Base-by-base conservation (phyloP, 2,329 filamentous ascomycete genomes). In the Scedosporium boydii region DNA sequence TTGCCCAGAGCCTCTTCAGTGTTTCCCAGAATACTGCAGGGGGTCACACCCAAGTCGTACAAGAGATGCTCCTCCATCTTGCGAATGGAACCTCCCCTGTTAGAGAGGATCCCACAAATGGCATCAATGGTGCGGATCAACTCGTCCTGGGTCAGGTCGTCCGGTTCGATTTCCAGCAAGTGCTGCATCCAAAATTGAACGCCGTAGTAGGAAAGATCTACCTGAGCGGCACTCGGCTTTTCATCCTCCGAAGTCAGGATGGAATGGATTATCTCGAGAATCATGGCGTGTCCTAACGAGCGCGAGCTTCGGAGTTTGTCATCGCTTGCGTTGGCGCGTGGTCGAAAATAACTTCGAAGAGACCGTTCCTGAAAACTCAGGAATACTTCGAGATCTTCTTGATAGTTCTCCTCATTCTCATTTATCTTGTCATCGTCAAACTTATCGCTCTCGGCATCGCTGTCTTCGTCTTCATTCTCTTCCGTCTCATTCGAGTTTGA, bases 361-460 rank as follows among this genome's bases (percentile, higher is more conserved):
- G 34, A 48, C 4, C 23, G 27, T 34, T 62, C 60, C 60, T 62
- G 60, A 38, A 62, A 62, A 10, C 60, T 41, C 29, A 62, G 29
- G 21, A 44, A 14, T 6, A 56, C 51, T 9, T 44, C n/a, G 23
- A 34, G n/a, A 41, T 62, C 60, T 18, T 57, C 53, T 14, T 12
- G 6, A 21, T 12, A 51, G 21, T 55, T 14, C 5, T 55, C 46
- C 6, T 38, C 44, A 4, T 51, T 38, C 9, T 62, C 53, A 16
- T 6, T 26, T 6, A 26, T n/a, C 38, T 56, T 46, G 10, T 58
- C 41, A 26, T 58, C 51, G 14, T 62, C 41, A 18, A 58, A 26
- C n/a, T 44, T 58, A 23, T 62, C 60, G 18, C 51, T 48, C n/a
- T 58, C 60, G 60, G 29, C 57, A 38, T 58, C 60, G 23, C 23